Evolutionary conservation across 2,329 filamentous ascomycete genomes (phyloP), one percentile per base, ranked within the genome.

Genomic region (Trichoderma guizhouense): DNA sequence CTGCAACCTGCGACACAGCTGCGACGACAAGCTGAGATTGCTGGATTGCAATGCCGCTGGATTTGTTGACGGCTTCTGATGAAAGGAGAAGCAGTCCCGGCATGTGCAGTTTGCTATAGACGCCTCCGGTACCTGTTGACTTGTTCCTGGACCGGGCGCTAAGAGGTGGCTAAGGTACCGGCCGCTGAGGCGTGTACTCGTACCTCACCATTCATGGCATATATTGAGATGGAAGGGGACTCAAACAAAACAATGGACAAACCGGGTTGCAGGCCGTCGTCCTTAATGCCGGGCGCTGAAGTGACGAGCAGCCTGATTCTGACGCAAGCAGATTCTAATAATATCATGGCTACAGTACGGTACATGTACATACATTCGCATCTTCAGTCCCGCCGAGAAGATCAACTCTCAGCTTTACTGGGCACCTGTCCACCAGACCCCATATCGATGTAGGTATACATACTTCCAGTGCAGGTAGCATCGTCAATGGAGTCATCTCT

Each of bases 1-100:
- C 30, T 57, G 62, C 64, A 71, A 71, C 69, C 53, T 60, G 69
- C 65, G 55, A 60, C 43, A 58, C 51, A 30, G 47, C 51, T 34
- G 63, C 43, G 63, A 32, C 51, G 63, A 34, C 55, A 58, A 26
- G 64, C 47, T 67, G 51, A 39, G 64, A 28, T 67, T 57, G 43
- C 8, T n/a, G 21, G 47, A 34, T 24, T 51, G 39, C 5, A 5
- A 21, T n/a, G 8, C 43, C 43, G n/a, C 9, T 0, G 43, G 12
- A 21, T 21, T 28, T 6, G 30, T 28, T 28, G 30, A 32, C 30
- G 47, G 32, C 30, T 43, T 55, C 11, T 67, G 55, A 67, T 67
- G 64, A 67, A 66, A 66, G 47, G 63, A 66, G 63, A 21, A 5
- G 6, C 32, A 36, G 53, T 18, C 53, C 61, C 61, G 18, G 36